These are phyloP conservation scores for Pseudogymnoascus sp. DNA, from an alignment of 2,329 filamentous ascomycete species.

Conservation along the genomic window DNA sequence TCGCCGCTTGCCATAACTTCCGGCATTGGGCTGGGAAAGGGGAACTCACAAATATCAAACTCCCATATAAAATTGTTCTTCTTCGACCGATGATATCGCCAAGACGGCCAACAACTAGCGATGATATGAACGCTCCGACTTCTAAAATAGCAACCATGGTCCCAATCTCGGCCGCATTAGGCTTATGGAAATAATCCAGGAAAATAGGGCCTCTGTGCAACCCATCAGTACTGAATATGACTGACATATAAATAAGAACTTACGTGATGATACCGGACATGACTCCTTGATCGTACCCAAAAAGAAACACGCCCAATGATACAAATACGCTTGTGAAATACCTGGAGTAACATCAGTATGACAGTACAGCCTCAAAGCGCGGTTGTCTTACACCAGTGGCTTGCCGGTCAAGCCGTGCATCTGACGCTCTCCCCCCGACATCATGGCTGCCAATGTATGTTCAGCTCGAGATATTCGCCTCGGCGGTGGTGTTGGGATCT, in stretches of 20 bases:
- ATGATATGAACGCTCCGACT: slow-evolving; percentile 86
- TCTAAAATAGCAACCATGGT: slow-evolving; percentile 98
- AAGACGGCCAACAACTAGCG: slow-evolving; percentile 75
- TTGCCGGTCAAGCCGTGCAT: slow-evolving; percentile 93
- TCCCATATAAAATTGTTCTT: slow-evolving; percentile 88
- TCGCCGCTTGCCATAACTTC: background rate
- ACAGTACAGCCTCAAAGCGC: slow-evolving; percentile 12
- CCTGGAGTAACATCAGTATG: slow-evolving; percentile 37
- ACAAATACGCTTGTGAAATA: slow-evolving; percentile 94
- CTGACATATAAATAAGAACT: slow-evolving; percentile 18
- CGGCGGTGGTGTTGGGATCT: slow-evolving; percentile 63
- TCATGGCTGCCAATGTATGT: slow-evolving; percentile 71
- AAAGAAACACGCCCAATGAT: slow-evolving; percentile 78
- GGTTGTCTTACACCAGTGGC: slow-evolving; percentile 68
- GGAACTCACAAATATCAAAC: slow-evolving; percentile 60
- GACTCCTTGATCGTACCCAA: slow-evolving; percentile 84
- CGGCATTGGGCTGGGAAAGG: background rate
- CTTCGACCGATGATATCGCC: slow-evolving; percentile 88
- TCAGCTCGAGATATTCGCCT: slow-evolving; percentile 59
- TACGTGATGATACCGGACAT: slow-evolving; percentile 72
- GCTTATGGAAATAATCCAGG: slow-evolving; percentile 85
- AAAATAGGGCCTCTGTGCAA: slow-evolving; percentile 69
- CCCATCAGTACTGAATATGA: slow-evolving; percentile 15
- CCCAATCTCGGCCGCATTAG: slow-evolving; percentile 77
- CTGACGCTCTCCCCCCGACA: slow-evolving; percentile 71